phyloP scores from a whole-genome alignment of 805 yeast genomes.

The Zygotorulaspora chibaensis region DNA sequence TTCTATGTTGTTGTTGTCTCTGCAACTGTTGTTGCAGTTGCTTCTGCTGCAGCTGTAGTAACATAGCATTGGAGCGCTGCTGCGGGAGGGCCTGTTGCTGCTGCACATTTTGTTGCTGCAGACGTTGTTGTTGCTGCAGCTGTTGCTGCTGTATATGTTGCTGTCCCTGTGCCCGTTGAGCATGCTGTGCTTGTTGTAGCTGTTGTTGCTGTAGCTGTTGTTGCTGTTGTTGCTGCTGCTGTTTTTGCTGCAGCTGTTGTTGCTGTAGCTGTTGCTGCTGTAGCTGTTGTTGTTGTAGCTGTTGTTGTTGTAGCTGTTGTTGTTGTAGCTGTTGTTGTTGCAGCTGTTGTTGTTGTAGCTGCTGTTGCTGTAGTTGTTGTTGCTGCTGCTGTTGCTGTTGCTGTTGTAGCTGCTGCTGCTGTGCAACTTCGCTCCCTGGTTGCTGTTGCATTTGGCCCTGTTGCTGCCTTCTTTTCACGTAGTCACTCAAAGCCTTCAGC shows the following conservation, averaged over 20 bases:
- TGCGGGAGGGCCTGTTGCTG: constrained; percentile 1
- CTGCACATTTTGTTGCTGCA: constrained; percentile 3
- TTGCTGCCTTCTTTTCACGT: constrained; percentile 20
- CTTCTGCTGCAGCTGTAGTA: neutral
- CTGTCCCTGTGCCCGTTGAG: constrained; percentile 1
- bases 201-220: constrained; percentile 4
- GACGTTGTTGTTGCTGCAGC: constrained; percentile 13
- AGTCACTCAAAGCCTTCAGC: constrained; percentile 29
- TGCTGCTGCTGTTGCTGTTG: neutral
- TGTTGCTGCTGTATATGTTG: constrained; percentile 13
- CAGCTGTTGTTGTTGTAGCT: neutral
- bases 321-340: neutral
- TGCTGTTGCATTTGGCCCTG: constrained; percentile 6
- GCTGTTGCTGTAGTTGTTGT: constrained; percentile 6
- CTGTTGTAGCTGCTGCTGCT: constrained; percentile 1
- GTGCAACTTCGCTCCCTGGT: neutral
- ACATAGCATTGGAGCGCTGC: neutral
- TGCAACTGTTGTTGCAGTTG: neutral
- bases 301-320: neutral
- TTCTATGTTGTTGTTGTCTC: constrained; percentile 4
- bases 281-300: constrained; percentile 1
- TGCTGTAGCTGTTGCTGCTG: constrained; percentile 3
- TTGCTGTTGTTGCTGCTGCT: constrained; percentile 1
- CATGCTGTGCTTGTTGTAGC: constrained; percentile 1
- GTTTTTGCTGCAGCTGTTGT: neutral